A percentile compares a stretch with the other conserved stretches of the same genome.
Evolutionary conservation across 2,329 filamentous ascomycete genomes (phyloP).

Genomic region (Thermothelomyces thermophilus): DNA sequence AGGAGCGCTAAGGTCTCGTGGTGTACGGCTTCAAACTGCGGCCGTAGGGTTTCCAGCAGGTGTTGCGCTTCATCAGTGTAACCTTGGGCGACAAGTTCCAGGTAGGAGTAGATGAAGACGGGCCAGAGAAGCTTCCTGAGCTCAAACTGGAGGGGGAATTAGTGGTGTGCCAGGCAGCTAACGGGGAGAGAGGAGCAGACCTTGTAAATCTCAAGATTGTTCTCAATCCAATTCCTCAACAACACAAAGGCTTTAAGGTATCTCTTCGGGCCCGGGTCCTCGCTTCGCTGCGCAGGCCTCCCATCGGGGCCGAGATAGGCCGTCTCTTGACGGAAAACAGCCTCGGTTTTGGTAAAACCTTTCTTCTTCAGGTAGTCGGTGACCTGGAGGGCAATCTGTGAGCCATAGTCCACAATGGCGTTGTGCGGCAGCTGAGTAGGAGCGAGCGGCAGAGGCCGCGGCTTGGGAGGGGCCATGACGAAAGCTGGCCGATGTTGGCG

Average conservation of each 20-base stretch:
- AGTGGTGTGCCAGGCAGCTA: slow-evolving; percentile 9
- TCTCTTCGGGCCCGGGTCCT: slow-evolving; percentile 68
- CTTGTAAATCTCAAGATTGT: slow-evolving; percentile 91
- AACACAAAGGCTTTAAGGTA: slow-evolving; percentile 70
- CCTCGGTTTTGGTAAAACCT: slow-evolving; percentile 87
- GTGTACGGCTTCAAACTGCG: slow-evolving; percentile 69
- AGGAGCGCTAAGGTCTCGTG: slow-evolving; percentile 72
- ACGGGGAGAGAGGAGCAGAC: slow-evolving; percentile 36
- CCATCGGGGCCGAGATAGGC: slow-evolving; percentile 76
- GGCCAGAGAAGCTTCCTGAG: slow-evolving; percentile 86
- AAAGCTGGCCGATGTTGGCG: too few species aligned
- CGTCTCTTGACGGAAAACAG: slow-evolving; percentile 86
- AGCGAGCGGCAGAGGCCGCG: background rate
- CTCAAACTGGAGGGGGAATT: slow-evolving; percentile 58
- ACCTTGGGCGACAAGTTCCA: slow-evolving; percentile 68
- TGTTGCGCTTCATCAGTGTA: slow-evolving; percentile 65
- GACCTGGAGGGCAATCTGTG: slow-evolving; percentile 41
- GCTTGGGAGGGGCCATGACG: background rate
- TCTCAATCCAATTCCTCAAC: slow-evolving; percentile 78
- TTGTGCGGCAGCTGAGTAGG: background rate
- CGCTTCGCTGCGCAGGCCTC: slow-evolving; percentile 58
- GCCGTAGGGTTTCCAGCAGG: slow-evolving; percentile 64
- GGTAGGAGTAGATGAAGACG: slow-evolving; percentile 85
- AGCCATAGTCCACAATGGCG: background rate
- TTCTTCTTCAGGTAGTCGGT: slow-evolving; percentile 96